Base-by-base conservation (phyloP, 495 filamentous ascomycete genomes). In the Aspergillus kassunensis region DNA sequence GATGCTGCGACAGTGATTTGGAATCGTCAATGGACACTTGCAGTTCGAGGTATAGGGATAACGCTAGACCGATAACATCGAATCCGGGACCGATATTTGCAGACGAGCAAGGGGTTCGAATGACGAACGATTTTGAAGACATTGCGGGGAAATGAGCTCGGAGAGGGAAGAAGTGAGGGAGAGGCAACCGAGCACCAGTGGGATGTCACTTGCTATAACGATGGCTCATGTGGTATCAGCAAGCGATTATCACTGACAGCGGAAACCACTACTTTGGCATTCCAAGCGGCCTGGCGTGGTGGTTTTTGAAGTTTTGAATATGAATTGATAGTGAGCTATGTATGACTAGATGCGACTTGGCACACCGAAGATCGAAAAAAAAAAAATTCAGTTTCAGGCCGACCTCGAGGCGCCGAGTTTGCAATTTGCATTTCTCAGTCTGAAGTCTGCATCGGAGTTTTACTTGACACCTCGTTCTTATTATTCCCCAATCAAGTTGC, bases 61-160 rank as follows among this genome's bases (percentile, higher is more conserved):
- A 75, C 2, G 92, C 92, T 47, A 98, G 80, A 47, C 93, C 93
- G 67, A 97, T 91, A 60, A 97, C 92, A 69, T 98, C 93, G 74
- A 97, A 98, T 13, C 93, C 93, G 24, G 93, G 93, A 36, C 86
- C 91, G 63, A 97, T 95, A 75, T 97, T 97, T 62, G 91, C 91
- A 7, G 89, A 95, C 42, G 91, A 96, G 74, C 90, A 95, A 36
- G 91, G 91, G 15, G 76, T 83, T 59, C 71, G 76, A 67, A 87
- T 83, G 45, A 75, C 65, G 64, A 84, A 85, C 6, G 75, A 79
- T 59, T 78, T 68, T 48, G 70, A 62, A 36, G 63, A 35, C 63
- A 65, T 70, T 52, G 45, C 51, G 27, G 46, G 43, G 33, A 31
- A 56, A 39, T 6, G 8, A 15, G 13, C 34, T 31, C 13, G 21